Percentiles rank a stretch among this genome's conserved stretches.
phyloP scores from a whole-genome alignment of 257 asterid genomes.

The Nicotiana undulata region DNA sequence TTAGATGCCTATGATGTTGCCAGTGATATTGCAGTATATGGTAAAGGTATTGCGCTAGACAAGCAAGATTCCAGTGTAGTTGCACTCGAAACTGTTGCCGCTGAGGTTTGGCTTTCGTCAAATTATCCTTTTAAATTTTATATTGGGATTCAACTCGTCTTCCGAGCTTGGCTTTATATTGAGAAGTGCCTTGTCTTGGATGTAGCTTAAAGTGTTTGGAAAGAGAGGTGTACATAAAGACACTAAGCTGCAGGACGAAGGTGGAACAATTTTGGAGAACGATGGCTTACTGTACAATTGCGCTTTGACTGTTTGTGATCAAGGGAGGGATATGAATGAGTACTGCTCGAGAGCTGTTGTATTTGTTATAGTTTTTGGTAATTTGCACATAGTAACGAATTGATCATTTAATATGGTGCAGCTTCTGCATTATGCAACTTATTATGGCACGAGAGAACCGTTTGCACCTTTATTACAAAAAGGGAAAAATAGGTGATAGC shows the following conservation, averaged over 20 bases:
- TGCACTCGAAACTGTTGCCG: constrained; percentile 53
- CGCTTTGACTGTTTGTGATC: constrained; percentile 46
- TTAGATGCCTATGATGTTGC: constrained; percentile 53
- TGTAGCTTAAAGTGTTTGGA: constrained; percentile 73
- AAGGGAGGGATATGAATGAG: constrained; percentile 49
- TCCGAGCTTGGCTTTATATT: neutral
- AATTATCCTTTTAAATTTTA: neutral
- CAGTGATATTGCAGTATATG: constrained; percentile 54
- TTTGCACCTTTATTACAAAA: constrained; percentile 60
- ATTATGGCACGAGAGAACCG: constrained; percentile 47
- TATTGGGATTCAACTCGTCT: neutral
- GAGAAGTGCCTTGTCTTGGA: neutral
- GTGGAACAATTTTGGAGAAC: constrained; percentile 59
- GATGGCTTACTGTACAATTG: constrained; percentile 78
- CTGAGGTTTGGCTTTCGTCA: constrained; percentile 36
- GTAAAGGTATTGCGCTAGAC: constrained; percentile 53
- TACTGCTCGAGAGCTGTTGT: constrained; percentile 10
- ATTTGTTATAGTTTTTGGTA: neutral
- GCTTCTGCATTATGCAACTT: constrained; percentile 56
- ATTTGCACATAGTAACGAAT: neutral
- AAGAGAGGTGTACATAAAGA: constrained; percentile 88
- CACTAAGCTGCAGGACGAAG: constrained; percentile 54
- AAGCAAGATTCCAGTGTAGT: constrained; percentile 50
- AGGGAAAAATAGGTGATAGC: constrained; percentile 51
- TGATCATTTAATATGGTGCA: constrained; percentile 12